Percentiles rank a stretch among this genome's conserved stretches.
phyloP scores from a whole-genome alignment of 2,329 filamentous ascomycete genomes.

The Aureobasidium musti region DNA sequence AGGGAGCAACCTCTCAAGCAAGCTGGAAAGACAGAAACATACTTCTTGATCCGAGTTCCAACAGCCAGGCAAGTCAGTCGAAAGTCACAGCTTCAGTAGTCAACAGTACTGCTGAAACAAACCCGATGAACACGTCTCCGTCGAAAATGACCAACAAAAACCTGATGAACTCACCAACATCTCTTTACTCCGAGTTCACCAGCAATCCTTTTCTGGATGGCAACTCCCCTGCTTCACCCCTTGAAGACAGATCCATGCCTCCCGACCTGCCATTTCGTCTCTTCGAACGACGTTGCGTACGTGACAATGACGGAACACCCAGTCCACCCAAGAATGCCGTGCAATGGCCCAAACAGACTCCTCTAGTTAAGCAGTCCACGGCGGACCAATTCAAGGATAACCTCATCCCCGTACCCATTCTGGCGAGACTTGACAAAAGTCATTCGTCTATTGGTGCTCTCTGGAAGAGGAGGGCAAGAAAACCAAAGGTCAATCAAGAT shows the following conservation, averaged over 20 bases:
- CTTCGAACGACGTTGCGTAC: neutral
- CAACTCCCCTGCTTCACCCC: neutral
- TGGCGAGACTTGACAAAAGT: neutral
- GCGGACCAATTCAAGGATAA: slow-evolving; percentile 7
- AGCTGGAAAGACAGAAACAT: neutral
- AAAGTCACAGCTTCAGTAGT: neutral
- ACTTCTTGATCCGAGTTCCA: neutral
- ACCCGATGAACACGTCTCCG: neutral
- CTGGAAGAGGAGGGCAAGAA: slow-evolving; percentile 8
- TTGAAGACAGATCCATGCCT: neutral
- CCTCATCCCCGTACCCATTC: neutral
- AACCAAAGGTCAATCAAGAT: neutral
- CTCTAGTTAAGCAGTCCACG: neutral
- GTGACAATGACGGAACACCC: neutral
- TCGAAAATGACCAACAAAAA: neutral
- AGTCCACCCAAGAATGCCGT: slow-evolving; percentile 19
- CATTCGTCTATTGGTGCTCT: slow-evolving; percentile 4
- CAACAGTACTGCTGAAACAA: neutral
- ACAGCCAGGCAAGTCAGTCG: neutral
- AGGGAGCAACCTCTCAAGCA: neutral
- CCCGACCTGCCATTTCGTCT: slow-evolving; percentile 9
- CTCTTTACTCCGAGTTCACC: neutral
- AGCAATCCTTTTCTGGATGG: slow-evolving; percentile 5
- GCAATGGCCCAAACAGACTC: neutral
- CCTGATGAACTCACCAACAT: neutral